Evolutionary conservation across 2,329 filamentous ascomycete genomes (phyloP).

Genomic region (Penicillium sclerotigenum): DNA sequence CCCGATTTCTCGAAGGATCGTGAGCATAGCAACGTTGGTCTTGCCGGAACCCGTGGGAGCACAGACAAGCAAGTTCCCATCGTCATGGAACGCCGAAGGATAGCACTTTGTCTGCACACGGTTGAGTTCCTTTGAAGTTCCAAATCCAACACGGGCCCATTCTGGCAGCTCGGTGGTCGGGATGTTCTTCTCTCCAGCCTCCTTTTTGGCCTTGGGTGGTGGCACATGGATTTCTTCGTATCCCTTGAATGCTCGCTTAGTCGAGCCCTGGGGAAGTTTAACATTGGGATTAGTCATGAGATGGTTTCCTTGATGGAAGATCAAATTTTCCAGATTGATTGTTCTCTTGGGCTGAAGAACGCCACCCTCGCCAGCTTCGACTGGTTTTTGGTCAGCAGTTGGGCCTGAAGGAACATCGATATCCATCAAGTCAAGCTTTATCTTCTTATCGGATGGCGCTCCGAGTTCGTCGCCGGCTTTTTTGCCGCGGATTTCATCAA

Average conservation of each 20-base stretch:
- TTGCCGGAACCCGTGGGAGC: constrained; percentile 97
- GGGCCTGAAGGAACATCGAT: constrained; percentile 69
- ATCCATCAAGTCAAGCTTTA: constrained; percentile 82
- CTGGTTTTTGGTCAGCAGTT: constrained; percentile 51
- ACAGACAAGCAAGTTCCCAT: constrained; percentile 97
- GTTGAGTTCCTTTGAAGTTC: constrained; percentile 81
- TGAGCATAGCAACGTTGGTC: constrained; percentile 97
- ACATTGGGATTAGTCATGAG: constrained; percentile 99
- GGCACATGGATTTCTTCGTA: constrained; percentile 99
- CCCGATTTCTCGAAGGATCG: constrained; percentile 92
- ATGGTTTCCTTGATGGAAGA: constrained; percentile 98
- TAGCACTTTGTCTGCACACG: constrained; percentile 94
- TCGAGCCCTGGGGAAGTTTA: constrained; percentile 87
- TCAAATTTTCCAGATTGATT: constrained; percentile 91
- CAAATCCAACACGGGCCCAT: constrained; percentile 86
- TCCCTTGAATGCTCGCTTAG: constrained; percentile 92
- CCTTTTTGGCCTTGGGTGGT: constrained; percentile 79
- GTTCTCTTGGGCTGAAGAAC: constrained; percentile 81
- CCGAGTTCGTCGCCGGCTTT: constrained; percentile 52
- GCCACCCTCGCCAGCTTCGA: constrained; percentile 69
- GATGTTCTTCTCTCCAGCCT: constrained; percentile 75
- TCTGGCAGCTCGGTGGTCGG: constrained; percentile 86
- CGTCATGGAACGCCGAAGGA: constrained; percentile 83
- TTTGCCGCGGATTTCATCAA: constrained; percentile 83
- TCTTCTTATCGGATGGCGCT: constrained; percentile 69